Base-by-base conservation (phyloP, 352 stramenopile genomes). In the Phytophthora vignae region DNA sequence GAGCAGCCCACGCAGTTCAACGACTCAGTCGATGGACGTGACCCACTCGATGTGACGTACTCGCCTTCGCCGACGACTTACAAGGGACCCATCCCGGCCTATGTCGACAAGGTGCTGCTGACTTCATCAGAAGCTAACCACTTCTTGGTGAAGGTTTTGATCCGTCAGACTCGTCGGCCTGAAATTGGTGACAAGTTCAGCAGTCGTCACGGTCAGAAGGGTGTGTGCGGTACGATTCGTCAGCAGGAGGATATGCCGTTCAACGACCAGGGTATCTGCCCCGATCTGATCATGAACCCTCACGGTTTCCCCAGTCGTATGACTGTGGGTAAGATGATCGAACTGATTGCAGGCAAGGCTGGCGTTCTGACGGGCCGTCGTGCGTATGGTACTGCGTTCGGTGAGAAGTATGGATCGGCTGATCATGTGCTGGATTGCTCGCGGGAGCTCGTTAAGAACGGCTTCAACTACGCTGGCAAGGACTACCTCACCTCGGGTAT, bases 141-240 rank as follows among this genome's bases (percentile, higher is more conserved):
- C 63, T 99, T 99, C 67, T 73, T 99, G 9, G 98, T 99, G 68
- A 99, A 99, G 82, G 93, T 99, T 55, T 66, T 99, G 53, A 88
- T 99, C 19, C 87, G 98, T 36, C 97, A 99, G 82, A 96, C 96
- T 53, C 93, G 98, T 52, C 85, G 97, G 29, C 98, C 98, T 29
- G 97, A 99, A 83, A 95, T 99, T 72, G 98, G 98, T n/a, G 98
- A 99, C 80, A 99, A 99, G 82, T 99, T 99, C 78, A 98, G 92
- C 70, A 99, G 93, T 85, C 91, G 98, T 22, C 98, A 99, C 85
- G 98, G 98, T 7, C 98, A 99, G 71, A 99, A 99, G 88, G 98
- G 98, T 72, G 98, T 99, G 64, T 99, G 97, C 78, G 98, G 98
- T 36, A 97, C 98, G 56, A 99, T 99, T 72, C 86, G 87, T 58